Percentiles rank a stretch among this genome's conserved stretches.
phyloP scores from a whole-genome alignment of 768 basidiomycete genomes.

The Collybia mongolica region DNA sequence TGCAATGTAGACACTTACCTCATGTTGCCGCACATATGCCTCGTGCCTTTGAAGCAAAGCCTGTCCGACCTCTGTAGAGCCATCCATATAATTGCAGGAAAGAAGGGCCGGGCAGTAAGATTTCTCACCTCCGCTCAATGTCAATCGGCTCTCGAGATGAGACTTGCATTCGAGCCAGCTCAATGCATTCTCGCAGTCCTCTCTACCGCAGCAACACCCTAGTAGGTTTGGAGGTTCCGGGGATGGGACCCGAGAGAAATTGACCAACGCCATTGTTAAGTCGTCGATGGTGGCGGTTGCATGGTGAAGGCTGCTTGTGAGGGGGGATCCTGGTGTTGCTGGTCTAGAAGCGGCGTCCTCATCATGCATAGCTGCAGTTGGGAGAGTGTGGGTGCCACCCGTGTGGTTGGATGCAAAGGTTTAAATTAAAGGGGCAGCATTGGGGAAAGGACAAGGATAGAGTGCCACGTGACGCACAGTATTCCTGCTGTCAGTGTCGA shows the following conservation, averaged over 20 bases:
- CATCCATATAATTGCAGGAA: constrained; percentile 3
- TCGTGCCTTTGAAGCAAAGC: constrained; percentile 86
- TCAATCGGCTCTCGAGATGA: constrained; percentile 72
- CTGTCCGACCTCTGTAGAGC: constrained; percentile 79
- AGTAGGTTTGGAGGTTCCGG: constrained; percentile 58
- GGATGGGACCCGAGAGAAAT: constrained; percentile 73
- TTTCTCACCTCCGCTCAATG: constrained; percentile 81
- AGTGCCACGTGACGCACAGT: too few relatives aligned
- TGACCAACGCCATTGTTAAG: constrained; percentile 68
- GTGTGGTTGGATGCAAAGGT: constrained; percentile 8
- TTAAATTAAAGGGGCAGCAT: too few relatives aligned
- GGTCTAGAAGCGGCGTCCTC: constrained; percentile 22
- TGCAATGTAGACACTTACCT: constrained; percentile 39
- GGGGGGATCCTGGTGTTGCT: constrained; percentile 48
- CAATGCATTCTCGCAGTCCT: constrained; percentile 63
- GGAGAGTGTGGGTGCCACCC: constrained; percentile 7
- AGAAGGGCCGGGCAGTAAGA: background rate
- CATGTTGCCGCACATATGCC: constrained; percentile 74
- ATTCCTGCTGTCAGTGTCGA: too few relatives aligned
- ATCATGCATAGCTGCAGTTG: constrained; percentile 8
- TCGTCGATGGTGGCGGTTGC: constrained; percentile 73
- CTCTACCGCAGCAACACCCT: constrained; percentile 64
- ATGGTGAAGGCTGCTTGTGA: constrained; percentile 49
- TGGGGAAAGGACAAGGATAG: too few relatives aligned
- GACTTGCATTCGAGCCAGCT: constrained; percentile 65